phyloP scores from a whole-genome alignment of 495 filamentous ascomycete genomes.

The Geopyxis carbonaria region DNA sequence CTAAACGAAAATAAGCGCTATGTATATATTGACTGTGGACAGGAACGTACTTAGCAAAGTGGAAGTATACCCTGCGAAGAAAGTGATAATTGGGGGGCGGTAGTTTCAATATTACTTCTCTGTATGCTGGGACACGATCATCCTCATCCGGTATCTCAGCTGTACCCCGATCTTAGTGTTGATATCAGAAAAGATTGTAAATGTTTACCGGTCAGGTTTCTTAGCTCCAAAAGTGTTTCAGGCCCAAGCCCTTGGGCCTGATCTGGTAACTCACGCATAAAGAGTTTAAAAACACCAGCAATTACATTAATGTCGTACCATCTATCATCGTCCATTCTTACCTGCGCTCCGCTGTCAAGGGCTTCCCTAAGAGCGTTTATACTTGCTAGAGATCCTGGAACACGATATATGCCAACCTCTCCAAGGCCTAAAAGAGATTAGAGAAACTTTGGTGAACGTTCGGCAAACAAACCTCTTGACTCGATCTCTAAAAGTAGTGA shows the following conservation, averaged over 20 bases:
- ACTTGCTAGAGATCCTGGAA: conserved; percentile 25
- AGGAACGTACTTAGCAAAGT: conserved; percentile 21
- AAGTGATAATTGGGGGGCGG: conserved; percentile 23
- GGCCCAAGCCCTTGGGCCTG: conserved; percentile 16
- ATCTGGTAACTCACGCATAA: conserved; percentile 26
- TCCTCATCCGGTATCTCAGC: conserved; percentile 23
- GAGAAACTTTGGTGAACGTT: background rate
- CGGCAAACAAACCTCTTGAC: conserved; percentile 15
- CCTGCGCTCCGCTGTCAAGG: conserved; percentile 24
- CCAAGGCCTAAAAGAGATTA: conserved; percentile 18
- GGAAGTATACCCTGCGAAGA: conserved; percentile 24
- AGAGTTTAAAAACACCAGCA: conserved; percentile 25
- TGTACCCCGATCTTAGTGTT: conserved; percentile 11
- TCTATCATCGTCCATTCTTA: conserved; percentile 26
- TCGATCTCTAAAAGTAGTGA: conserved; percentile 25
- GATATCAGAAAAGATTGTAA: background rate
- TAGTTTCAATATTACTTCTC: conserved; percentile 22
- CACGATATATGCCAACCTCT: conserved; percentile 25
- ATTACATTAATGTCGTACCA: conserved; percentile 28
- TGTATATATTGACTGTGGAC: background rate
- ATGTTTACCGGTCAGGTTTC: conserved; percentile 19
- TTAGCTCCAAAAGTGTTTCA: conserved; percentile 20
- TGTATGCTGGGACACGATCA: conserved; percentile 17
- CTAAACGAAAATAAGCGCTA: conserved; percentile 12
- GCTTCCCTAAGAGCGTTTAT: conserved; percentile 24